These are phyloP conservation scores for Abrus precatorius DNA, from an alignment of 306 rosid genomes.

Conservation along the genomic window DNA sequence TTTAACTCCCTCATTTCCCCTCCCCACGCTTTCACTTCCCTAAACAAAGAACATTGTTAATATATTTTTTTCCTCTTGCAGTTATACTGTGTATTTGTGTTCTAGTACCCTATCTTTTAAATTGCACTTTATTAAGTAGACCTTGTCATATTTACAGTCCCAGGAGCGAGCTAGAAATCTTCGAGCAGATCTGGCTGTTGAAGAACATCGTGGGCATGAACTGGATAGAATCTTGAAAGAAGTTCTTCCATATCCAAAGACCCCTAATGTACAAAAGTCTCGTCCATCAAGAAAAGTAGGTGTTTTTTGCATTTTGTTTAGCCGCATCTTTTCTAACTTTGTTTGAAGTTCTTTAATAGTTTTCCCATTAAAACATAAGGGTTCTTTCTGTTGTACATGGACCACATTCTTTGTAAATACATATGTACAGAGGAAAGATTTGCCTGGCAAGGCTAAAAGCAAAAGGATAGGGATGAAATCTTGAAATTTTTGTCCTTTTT, in stretches of 20 bases:
- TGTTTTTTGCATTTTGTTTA: constrained; percentile 29
- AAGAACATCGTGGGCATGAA: constrained; percentile 86
- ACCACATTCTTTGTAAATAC: not conserved
- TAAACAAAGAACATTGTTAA: too few relatives aligned
- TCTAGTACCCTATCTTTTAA: constrained; percentile 32
- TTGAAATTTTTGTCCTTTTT: not conserved
- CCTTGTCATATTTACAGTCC: constrained; percentile 68
- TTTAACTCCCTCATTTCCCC: too few relatives aligned
- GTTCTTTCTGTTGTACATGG: constrained; percentile 15
- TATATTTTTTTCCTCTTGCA: not conserved
- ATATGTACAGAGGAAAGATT: constrained; percentile 1
- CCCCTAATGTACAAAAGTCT: constrained; percentile 68
- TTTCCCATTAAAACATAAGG: constrained; percentile 5
- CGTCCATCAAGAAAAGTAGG: constrained; percentile 78
- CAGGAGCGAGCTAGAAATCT: constrained; percentile 85
- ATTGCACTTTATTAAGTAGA: constrained; percentile 36
- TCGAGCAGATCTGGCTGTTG: constrained; percentile 85
- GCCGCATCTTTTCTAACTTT: constrained; percentile 14
- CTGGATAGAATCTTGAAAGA: constrained; percentile 89
- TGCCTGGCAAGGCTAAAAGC: constrained; percentile 7
- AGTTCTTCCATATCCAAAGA: constrained; percentile 85
- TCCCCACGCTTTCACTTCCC: too few relatives aligned
- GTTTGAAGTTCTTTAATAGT: constrained; percentile 10
- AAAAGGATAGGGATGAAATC: not conserved
- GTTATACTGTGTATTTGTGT: not conserved